Evolutionary conservation across 139 green algal genomes (phyloP), one percentile per base, ranked within the genome.

Genomic region (Dunaliella primolecta): DNA sequence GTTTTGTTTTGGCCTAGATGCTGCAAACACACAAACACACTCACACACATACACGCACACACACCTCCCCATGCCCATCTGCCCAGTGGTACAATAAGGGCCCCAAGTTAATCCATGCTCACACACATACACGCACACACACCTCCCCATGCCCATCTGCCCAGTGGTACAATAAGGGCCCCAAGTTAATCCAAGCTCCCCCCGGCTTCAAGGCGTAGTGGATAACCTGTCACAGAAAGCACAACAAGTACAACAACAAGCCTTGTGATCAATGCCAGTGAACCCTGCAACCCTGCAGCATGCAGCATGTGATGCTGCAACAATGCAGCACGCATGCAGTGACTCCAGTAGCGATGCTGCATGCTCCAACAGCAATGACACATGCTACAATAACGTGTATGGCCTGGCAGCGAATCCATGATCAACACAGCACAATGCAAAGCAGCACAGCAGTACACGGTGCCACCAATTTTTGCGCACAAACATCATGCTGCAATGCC

Each of bases 131-230:
- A n/a, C n/a, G n/a, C n/a, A n/a, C n/a, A n/a, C n/a, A n/a, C n/a
- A 83, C 55, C 46, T n/a, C 20, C 33, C 46, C 55, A 32, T 64
- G 77, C 1, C 57, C 35, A 55, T 96, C 94, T 29, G 92, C 95
- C 95, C 97, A 99, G 89, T 99, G 96, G 88, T 97, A 99, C 72
- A 98, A 92, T 86, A 99, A 90, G 0, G 97, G 97, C 7, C 97
- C 97, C 24, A 98, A 85, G 87, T 99, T 97, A 30, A 99, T 89
- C 95, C 95, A 98, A 27, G 82, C 85, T 36, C 96, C 96, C 1
- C 96, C 96, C 0, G 87, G 85, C 84, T 89, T 86, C 33, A 90
- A 80, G 36, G 38, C 81, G 78, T 86, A 80, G n/a, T 32, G 70
- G 71, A 89, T 88, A 33, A 92, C 81, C 84, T 98, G 93, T 71